Base-by-base conservation (phyloP, 2,329 filamentous ascomycete species). In the Meredithiella fracta region DNA sequence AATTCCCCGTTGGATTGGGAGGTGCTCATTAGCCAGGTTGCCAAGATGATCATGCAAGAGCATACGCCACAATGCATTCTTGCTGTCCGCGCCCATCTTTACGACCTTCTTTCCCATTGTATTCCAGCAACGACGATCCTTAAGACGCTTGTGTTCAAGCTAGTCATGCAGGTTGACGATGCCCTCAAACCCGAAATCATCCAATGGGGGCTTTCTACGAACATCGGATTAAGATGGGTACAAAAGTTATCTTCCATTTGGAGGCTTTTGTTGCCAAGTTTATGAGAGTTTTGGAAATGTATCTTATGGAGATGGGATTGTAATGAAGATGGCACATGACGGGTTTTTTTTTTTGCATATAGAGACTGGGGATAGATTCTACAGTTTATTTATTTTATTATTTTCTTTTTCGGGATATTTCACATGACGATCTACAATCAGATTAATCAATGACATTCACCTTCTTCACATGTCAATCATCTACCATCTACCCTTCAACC, bases 251-350 rank as follows among this genome's bases (percentile, higher is more conserved):
- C 60, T 98, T 98, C 69, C 94, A 98, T 65, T 73, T 98, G 3
- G 94, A 98, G 70, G 92, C 92, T 2, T 98, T 98, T 69, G 92
- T 98, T 58, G 91, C 91, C 58, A 97, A 96, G 72, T 95, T 97
- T 67, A 97, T 98, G 91, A 80, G 91, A 63, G 80, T 97, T 62
- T 79, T 91, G 60, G 92, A 98, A 73, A 91, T 89, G 81, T 94
- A 81, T 65, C 69, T 83, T 57, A 91, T 94, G 86, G 86, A 83
- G 61, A 90, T 92, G 82, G 86, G 89, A 55, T 72, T 80, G 70
- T 80, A 42, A 53, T 40, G 23, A n/a, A 29, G 37, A 54, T 26
- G 52, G 15, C 8, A 44, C 22, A 8, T 52, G 6, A 38, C 38
- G 50, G 15, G 29, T 11, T 15, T 29, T 51, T 14, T 11, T 49